Base-by-base conservation (phyloP, 1,284 basidiomycete species). In the Coniferiporia weirii region DNA sequence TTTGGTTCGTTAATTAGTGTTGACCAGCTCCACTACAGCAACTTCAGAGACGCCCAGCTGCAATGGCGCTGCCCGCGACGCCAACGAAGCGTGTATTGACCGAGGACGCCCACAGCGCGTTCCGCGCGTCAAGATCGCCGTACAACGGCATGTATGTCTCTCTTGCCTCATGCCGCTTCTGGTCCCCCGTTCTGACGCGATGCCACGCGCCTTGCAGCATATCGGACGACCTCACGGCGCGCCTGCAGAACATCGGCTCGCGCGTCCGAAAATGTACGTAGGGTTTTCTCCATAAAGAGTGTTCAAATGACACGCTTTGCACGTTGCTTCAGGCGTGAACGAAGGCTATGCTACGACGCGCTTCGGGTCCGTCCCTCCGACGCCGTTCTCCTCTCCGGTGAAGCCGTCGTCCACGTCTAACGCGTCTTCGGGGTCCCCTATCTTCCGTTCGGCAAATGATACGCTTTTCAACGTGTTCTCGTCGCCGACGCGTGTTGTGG, bases 231-330 rank as follows among this genome's bases (percentile, higher is more conserved):
- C 69, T 81, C 34, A 67, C 73, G 50, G 69, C 72, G 17, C 72
- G 71, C 57, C 71, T 83, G 35, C 76, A 76, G 51, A 78, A 72
- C 63, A 64, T 80, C 22, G 80, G 76, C 32, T 70, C 77, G 57
- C 77, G 79, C 51, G 74, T 79, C 40, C 72, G 81, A 63, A 79
- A 79, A 67, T 76, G 81, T 81, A 68, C 59, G 75, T 66, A 12
- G 19, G 9, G 13, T 4, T 36, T n/a, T 17, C 22, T 8, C 44
- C 13, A 36, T 53, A 4, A 32, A 10, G 8, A 34, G 4, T 22
- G 15, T 19, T 17, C 17, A 1, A 34, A 66, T 68, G 53, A 73
- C 67, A 60, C 67, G 59, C 66, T 32, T 56, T 52, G 51, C 27
- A 22, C 46, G 47, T 27, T 43, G 12, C 35, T 13, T 36, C 59